Evolutionary conservation across 1,139 yeast genomes (phyloP).

Genomic region (Lodderomyces parapsilosis): DNA sequence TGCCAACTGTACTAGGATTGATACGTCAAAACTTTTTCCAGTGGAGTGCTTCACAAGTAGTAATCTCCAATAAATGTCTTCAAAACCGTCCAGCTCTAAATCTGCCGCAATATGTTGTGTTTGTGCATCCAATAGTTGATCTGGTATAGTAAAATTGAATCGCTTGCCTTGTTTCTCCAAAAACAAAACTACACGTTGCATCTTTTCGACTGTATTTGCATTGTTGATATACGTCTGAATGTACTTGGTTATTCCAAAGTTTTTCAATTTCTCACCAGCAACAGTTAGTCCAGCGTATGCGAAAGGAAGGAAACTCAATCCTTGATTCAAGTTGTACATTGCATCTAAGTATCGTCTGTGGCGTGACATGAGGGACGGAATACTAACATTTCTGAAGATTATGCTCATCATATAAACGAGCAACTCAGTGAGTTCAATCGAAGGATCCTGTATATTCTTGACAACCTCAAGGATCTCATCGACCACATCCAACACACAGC

Average conservation of each 20-base stretch:
- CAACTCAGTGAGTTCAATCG: constrained; percentile 25
- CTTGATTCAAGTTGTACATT: constrained; percentile 27
- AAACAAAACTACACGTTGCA: constrained; percentile 1
- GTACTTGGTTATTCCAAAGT: constrained; percentile 44
- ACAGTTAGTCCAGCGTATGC: constrained; percentile 45
- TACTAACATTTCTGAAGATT: constrained; percentile 59
- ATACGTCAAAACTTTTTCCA: constrained; percentile 6
- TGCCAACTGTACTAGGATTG: constrained; percentile 14
- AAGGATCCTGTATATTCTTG: background rate
- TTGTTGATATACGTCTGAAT: constrained; percentile 51
- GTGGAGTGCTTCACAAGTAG: constrained; percentile 9
- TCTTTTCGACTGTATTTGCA: constrained; percentile 15
- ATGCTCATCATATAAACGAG: constrained; percentile 44
- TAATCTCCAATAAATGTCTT: constrained; percentile 14
- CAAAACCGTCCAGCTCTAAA: constrained; percentile 1
- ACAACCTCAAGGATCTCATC: constrained; percentile 15
- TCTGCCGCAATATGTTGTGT: background rate
- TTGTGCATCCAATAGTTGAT: constrained; percentile 6
- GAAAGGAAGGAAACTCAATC: constrained; percentile 47
- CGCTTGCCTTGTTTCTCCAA: constrained; percentile 20
- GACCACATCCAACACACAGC: constrained; percentile 18
- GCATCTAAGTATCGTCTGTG: constrained; percentile 45
- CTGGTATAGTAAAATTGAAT: constrained; percentile 6
- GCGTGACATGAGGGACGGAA: constrained; percentile 46
- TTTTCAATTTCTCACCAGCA: constrained; percentile 43